These are phyloP conservation scores for Chlorophyllum brunneum DNA, from an alignment of 768 basidiomycete genomes.

Conservation along the genomic window DNA sequence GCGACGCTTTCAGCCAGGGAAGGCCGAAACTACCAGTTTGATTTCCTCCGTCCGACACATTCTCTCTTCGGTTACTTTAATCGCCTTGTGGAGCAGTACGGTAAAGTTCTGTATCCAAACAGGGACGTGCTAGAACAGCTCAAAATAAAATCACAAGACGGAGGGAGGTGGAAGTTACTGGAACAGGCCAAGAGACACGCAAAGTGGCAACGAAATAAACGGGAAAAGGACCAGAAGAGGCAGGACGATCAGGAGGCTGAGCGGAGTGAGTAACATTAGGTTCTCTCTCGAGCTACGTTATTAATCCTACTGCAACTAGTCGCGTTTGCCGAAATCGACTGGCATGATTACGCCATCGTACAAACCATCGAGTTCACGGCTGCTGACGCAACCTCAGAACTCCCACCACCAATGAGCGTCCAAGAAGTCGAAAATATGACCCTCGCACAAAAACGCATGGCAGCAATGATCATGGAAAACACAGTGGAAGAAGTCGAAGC, in stretches of 20 bases:
- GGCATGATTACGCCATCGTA: slow-evolving; percentile 98
- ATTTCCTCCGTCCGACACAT: slow-evolving; percentile 93
- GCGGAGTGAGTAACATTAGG: slow-evolving; percentile 51
- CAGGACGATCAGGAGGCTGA: slow-evolving; percentile 93
- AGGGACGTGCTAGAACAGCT: slow-evolving; percentile 70
- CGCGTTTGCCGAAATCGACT: slow-evolving; percentile 97
- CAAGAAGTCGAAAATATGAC: slow-evolving; percentile 97
- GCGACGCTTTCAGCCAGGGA: slow-evolving; percentile 81
- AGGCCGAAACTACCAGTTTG: slow-evolving; percentile 96
- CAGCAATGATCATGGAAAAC: slow-evolving; percentile 96
- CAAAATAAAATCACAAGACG: slow-evolving; percentile 58
- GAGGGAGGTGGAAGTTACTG: slow-evolving; percentile 73
- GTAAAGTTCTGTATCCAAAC: slow-evolving; percentile 82
- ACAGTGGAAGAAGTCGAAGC: slow-evolving; percentile 85
- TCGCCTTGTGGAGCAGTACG: slow-evolving; percentile 94
- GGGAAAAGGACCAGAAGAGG: slow-evolving; percentile 81
- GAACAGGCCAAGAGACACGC: slow-evolving; percentile 75
- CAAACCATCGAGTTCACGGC: slow-evolving; percentile 97
- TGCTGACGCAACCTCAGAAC: slow-evolving; percentile 84
- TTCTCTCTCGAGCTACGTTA: slow-evolving; percentile 9
- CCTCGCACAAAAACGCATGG: slow-evolving; percentile 95
- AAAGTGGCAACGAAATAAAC: slow-evolving; percentile 83
- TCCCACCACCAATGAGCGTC: slow-evolving; percentile 95
- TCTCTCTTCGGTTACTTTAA: slow-evolving; percentile 98
- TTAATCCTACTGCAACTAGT: slow-evolving; percentile 33